These are phyloP conservation scores for Elsinoe arachidis DNA, from an alignment of 2,329 filamentous ascomycete species.

Conservation along the genomic window DNA sequence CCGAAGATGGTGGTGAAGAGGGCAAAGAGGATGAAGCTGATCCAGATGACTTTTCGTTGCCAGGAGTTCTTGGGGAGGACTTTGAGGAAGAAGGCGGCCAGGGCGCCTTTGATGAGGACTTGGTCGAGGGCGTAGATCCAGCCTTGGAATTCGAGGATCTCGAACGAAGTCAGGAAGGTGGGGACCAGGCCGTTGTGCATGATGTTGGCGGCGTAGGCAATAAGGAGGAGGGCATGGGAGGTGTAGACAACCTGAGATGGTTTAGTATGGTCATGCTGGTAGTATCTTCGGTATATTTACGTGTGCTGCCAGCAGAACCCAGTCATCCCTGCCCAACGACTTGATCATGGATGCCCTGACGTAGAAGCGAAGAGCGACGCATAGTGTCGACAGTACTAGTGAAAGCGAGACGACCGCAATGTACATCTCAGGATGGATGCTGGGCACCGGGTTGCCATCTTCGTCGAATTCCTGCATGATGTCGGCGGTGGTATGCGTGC, in stretches of 20 bases:
- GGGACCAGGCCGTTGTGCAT: not conserved
- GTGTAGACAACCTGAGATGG: not conserved
- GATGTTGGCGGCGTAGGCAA: constrained; percentile 1
- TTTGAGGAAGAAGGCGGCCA: constrained; percentile 12
- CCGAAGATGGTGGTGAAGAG: constrained; percentile 8
- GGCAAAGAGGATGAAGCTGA: constrained; percentile 1
- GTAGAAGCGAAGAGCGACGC: constrained; percentile 26
- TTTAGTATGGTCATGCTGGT: not conserved
- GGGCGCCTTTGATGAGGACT: constrained; percentile 8
- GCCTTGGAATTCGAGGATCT: constrained; percentile 9
- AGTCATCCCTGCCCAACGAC: constrained; percentile 39
- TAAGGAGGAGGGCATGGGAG: not conserved
- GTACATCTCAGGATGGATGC: constrained; percentile 4
- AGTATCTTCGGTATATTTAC: constrained; percentile 21
- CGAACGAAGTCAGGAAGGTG: not conserved
- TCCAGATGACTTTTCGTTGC: constrained; percentile 6
- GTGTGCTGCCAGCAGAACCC: constrained; percentile 31
- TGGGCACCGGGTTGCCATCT: not conserved
- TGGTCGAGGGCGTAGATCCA: constrained; percentile 12
- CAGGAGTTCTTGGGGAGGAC: constrained; percentile 10
- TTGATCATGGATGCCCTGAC: constrained; percentile 32
- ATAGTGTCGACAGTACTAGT: constrained; percentile 1
- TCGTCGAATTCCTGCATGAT: not conserved
- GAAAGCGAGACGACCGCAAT: not conserved
- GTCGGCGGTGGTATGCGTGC: not conserved